Evolutionary conservation across 2,329 filamentous ascomycete genomes (phyloP), one percentile per base, ranked within the genome.

Genomic region (Ampelomyces quisqualis): DNA sequence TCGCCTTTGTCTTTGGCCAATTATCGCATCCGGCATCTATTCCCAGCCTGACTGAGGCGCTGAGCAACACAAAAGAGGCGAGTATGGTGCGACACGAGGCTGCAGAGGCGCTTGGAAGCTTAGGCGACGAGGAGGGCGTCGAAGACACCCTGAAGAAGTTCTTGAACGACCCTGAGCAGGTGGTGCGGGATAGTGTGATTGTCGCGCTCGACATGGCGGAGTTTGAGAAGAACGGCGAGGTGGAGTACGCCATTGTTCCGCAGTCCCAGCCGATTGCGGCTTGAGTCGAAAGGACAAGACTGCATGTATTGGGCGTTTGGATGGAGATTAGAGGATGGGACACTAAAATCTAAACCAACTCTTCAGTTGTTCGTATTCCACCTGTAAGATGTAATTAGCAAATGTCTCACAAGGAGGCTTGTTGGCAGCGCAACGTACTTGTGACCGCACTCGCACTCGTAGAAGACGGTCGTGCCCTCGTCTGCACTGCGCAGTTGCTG

Each of bases 71-170:
- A 34, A 76, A 87, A 40, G 93, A 98, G 73, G 86, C 82, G 17
- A 90, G 90, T 61, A 98, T 98, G 93, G 93, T 98, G 41, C 84
- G 93, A 41, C 93, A 98, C 64, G 93, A 98, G 72, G 94, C 93
- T 34, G 93, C 94, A 1, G 93, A 98, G 73, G 93, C 93, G 17
- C 80, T 98, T 18, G 93, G 93, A 18, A 95, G 90, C 61, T 77
- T 98, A 21, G 94, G 93, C 17, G 89, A 95, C 15, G 90, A 96
- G 69, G 86, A 90, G 33, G 91, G 91, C 14, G 93, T 98, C 9
- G 90, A 96, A 65, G 88, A 89, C 40, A 85, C 82, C 3, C 68
- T 98, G 62, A 88, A 81, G 70, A 78, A 76, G 50, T 97, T 96
- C 71, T 72, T 97, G 52, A 75, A 95, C 51, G 94, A 98, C 67